Base-by-base conservation (phyloP, 345 rosid species). In the Eutrema heterophyllum region DNA sequence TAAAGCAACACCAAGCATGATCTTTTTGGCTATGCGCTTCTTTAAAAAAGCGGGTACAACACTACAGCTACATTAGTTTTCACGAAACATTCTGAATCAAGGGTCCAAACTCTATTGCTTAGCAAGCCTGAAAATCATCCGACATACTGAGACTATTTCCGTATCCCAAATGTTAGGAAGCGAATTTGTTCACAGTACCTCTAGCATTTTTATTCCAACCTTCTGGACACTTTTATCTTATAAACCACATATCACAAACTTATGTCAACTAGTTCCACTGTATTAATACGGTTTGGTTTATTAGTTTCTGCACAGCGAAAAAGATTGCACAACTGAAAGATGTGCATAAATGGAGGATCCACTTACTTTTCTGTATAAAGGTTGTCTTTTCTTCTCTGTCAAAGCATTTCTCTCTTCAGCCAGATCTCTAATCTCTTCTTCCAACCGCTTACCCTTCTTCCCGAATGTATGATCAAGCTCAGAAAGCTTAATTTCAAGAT, bases 381-480 rank as follows among this genome's bases (percentile, higher is more conserved):
- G 98, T 75, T 55, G 85, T 75, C 88, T 83, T 83, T 87, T 91
- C 91, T 79, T 84, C 81, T 92, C 97, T 3, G 92, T 94, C 88
- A 94, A 82, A 76, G 83, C 78, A 83, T 94, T 92, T 81, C 99
- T 88, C 74, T 94, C 97, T 82, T 89, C 97, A 6, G 98, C 96
- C 5, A 91, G 87, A 80, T 87, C 89, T 77, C 89, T 84, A 70
- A 94, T 94, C 83, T 91, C 97, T 82, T 91, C 97, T 83, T 94
- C 96, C 18, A 94, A 85, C 74, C 77, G 81, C 78, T 87, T 94
- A 10, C 97, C 97, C 78, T 87, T 94, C 90, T 84, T 91, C 50
- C 97, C 98, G 67, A 94, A 94, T 0, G 97, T 92, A 82, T 89
- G 84, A 72, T 94, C 98, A 82, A 94, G 83, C 68, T 87, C 86